A percentile compares a stretch with the other conserved stretches of the same genome.
These are phyloP conservation scores for Rubia balearica DNA, from an alignment of 305 asterid genomes.

Conservation along the genomic window DNA sequence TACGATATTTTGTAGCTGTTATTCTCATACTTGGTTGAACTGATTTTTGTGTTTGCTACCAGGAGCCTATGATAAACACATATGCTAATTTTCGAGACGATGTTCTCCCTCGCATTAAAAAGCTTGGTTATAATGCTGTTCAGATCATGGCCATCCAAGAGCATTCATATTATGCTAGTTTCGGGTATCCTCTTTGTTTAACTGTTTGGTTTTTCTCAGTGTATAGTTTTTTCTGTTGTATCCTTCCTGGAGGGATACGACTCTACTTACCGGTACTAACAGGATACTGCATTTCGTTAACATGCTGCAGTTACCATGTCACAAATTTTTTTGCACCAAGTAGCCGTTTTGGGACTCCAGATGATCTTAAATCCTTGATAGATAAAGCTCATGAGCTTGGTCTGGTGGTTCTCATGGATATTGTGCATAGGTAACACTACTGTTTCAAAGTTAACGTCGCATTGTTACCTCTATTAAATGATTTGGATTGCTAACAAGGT, in stretches of 20 bases:
- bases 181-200: slow-evolving; percentile 54
- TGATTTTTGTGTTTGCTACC: slow-evolving; percentile 10
- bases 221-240: not conserved
- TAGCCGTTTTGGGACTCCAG: slow-evolving; percentile 97
- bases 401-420: slow-evolving; percentile 94
- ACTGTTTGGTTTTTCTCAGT: not conserved
- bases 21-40: not conserved
- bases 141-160: slow-evolving; percentile 99
- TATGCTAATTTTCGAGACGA: slow-evolving; percentile 91
- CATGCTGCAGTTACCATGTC: slow-evolving; percentile 78
- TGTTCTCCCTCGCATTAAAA: slow-evolving; percentile 96
- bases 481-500: not conserved
- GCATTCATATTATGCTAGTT: slow-evolving; percentile 99
- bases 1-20: not conserved
- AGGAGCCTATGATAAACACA: slow-evolving; percentile 90
- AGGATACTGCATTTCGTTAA: slow-evolving; percentile 16
- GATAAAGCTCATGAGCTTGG: slow-evolving; percentile 98
- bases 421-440: slow-evolving; percentile 79
- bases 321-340: slow-evolving; percentile 99
- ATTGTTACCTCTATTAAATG: not conserved
- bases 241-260: not conserved
- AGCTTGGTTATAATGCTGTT: slow-evolving; percentile 95
- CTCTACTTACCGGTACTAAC: slow-evolving; percentile 1
- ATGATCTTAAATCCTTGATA: slow-evolving; percentile 90
- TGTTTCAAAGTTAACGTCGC: not conserved